Conservation (phyloP, 2,329 filamentous ascomycete genomes). For the Neofusicoccum umdonicola region DNA sequence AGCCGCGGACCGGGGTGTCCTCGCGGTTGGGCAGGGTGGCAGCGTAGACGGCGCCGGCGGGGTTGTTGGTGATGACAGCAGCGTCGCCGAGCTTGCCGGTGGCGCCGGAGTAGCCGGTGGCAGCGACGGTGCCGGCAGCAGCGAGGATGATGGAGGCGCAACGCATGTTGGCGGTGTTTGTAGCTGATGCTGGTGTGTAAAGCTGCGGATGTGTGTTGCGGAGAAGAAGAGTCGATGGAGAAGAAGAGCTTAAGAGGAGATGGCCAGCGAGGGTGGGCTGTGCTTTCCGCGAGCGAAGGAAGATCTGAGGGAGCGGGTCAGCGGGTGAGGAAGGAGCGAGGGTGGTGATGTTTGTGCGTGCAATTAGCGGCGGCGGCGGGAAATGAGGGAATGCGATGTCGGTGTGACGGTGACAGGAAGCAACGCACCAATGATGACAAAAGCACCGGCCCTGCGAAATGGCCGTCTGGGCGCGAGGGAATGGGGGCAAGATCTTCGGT, state of each 20-base stretch:
- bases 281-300: neutral
- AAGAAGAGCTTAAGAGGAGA: neutral
- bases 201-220: neutral
- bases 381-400: slow-evolving; percentile 15
- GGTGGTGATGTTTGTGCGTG: neutral
- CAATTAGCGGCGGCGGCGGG: neutral
- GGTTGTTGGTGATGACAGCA: slow-evolving; percentile 36
- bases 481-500: slow-evolving; percentile 5
- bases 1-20: slow-evolving; percentile 34
- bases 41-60: slow-evolving; percentile 38
- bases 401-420: neutral
- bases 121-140: slow-evolving; percentile 21
- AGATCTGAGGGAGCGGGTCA: neutral
- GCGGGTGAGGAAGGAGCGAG: neutral
- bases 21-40: slow-evolving; percentile 36
- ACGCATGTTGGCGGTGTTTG: slow-evolving; percentile 12
- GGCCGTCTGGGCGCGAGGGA: neutral
- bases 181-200: neutral
- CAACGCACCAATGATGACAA: neutral
- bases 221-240: neutral
- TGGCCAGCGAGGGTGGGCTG: neutral
- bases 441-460: neutral
- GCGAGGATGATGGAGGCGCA: slow-evolving; percentile 28
- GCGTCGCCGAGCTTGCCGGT: slow-evolving; percentile 30
- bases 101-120: slow-evolving; percentile 20